Evolutionary conservation across 2,329 filamentous ascomycete genomes (phyloP).

Genomic region (Aspergillus fumigatiaffinis): DNA sequence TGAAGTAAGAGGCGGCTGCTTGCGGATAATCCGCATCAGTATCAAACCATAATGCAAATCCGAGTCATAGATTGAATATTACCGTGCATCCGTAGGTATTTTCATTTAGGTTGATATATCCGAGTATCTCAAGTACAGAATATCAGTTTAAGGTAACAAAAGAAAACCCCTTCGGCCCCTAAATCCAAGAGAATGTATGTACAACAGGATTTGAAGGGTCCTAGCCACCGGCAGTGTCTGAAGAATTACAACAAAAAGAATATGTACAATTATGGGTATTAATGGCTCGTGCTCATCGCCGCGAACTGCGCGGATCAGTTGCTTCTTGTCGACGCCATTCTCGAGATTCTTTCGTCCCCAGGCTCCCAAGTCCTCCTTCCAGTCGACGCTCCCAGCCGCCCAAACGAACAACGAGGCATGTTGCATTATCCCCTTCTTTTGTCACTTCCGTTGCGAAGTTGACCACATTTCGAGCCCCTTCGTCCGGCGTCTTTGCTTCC

Average conservation of each 20-base stretch:
- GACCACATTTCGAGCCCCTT: constrained; percentile 74
- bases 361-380: constrained; percentile 81
- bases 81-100: background rate
- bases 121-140: background rate
- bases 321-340: constrained; percentile 80
- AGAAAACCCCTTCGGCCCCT: background rate
- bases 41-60: background rate
- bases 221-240: constrained; percentile 10
- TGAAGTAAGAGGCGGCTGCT: background rate
- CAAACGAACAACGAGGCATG: constrained; percentile 58
- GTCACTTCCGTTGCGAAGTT: constrained; percentile 85
- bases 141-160: background rate
- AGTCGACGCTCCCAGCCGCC: constrained; percentile 61
- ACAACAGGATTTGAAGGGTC: background rate
- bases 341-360: constrained; percentile 88
- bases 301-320: constrained; percentile 70
- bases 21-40: background rate
- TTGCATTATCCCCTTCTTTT: constrained; percentile 60
- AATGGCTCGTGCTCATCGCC: constrained; percentile 35
- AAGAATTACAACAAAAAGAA: constrained; percentile 5
- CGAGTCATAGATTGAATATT: background rate
- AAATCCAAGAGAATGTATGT: background rate
- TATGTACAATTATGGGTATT: constrained; percentile 19
- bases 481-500: constrained; percentile 85
- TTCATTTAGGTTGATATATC: background rate